phyloP scores from a whole-genome alignment of 1,284 basidiomycete genomes.

The Ceratobasidium sp. region DNA sequence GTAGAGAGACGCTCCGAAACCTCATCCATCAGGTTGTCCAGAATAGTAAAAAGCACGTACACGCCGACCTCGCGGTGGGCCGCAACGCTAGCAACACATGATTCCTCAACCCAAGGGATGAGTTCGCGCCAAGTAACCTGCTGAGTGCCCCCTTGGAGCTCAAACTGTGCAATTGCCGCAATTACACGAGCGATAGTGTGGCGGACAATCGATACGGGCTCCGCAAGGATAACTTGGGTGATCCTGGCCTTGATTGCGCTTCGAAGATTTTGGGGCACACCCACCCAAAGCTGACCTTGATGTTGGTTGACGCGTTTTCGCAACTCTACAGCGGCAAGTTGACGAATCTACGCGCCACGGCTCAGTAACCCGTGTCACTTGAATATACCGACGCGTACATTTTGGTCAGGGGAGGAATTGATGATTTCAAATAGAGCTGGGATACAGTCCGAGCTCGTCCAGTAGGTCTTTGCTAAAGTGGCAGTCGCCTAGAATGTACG shows the following conservation, averaged over 20 bases:
- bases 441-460: constrained; percentile 91
- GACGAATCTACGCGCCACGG: constrained; percentile 77
- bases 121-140: constrained; percentile 87
- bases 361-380: constrained; percentile 37
- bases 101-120: constrained; percentile 87
- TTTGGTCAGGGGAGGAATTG: constrained; percentile 79
- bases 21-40: constrained; percentile 92
- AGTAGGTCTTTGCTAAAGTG: constrained; percentile 89
- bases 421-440: constrained; percentile 91
- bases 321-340: constrained; percentile 98
- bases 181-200: constrained; percentile 93
- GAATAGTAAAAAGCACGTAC: constrained; percentile 90
- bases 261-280: constrained; percentile 76
- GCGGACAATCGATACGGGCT: constrained; percentile 86
- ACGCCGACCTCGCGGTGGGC: constrained; percentile 90
- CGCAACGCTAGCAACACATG: constrained; percentile 75
- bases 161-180: constrained; percentile 91
- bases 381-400: constrained; percentile 52
- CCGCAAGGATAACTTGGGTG: constrained; percentile 81
- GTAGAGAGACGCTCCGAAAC: constrained; percentile 82
- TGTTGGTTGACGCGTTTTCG: constrained; percentile 89
- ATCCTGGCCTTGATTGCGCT: constrained; percentile 88
- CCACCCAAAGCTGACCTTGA: constrained; percentile 86
- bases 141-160: constrained; percentile 66
- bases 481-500: constrained; percentile 79